Evolutionary conservation across 352 stramenopile species (phyloP).

Genomic region (Globisporangium viniferum): DNA sequence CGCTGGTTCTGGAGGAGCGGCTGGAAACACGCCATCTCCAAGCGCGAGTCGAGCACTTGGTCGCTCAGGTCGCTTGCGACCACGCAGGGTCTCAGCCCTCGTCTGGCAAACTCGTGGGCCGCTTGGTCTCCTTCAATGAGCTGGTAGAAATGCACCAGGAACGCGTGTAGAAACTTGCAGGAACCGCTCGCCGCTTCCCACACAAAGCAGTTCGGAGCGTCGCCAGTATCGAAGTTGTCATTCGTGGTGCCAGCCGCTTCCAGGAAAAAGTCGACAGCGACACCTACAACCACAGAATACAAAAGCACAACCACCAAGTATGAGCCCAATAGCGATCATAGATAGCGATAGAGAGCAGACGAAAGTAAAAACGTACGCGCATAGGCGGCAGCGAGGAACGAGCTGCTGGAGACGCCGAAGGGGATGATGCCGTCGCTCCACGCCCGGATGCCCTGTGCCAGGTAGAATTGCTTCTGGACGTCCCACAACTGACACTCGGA

Average conservation of each 20-base stretch:
- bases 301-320: background rate
- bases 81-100: slow-evolving; percentile 46
- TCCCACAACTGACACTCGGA: slow-evolving; percentile 66
- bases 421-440: slow-evolving; percentile 74
- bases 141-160: slow-evolving; percentile 62
- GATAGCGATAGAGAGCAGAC: background rate
- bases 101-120: slow-evolving; percentile 21
- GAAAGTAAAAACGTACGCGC: slow-evolving; percentile 28
- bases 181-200: slow-evolving; percentile 80
- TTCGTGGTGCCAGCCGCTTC: background rate
- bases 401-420: slow-evolving; percentile 78
- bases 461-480: slow-evolving; percentile 79
- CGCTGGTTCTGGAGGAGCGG: slow-evolving; percentile 31
- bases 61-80: slow-evolving; percentile 72
- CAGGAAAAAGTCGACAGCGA: slow-evolving; percentile 46
- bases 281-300: slow-evolving; percentile 12
- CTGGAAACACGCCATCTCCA: slow-evolving; percentile 60
- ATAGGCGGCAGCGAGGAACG: slow-evolving; percentile 66
- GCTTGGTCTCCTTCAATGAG: slow-evolving; percentile 21
- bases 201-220: slow-evolving; percentile 66
- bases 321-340: background rate
- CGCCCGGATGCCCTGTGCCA: slow-evolving; percentile 62
- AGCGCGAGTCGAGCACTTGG: slow-evolving; percentile 60
- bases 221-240: background rate
- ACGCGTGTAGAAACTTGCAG: slow-evolving; percentile 78